Conservation (phyloP, 139 green algal genomes). For the Picochlorum costavermella region DNA sequence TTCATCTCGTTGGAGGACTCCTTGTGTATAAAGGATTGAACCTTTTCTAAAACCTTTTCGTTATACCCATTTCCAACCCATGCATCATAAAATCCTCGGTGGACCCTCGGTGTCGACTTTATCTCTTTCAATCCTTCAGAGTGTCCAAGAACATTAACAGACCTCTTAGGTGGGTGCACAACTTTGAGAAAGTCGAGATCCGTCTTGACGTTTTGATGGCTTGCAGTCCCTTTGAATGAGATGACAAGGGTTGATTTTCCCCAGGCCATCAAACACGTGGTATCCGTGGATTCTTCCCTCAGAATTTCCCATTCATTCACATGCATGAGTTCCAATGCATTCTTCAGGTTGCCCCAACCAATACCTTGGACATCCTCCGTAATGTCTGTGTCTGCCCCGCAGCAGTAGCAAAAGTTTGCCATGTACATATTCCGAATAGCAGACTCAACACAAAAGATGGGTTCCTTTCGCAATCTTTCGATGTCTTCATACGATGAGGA, state of each 20-base stretch:
- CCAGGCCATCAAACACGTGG: slow-evolving; percentile 31
- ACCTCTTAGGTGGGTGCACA: slow-evolving; percentile 7
- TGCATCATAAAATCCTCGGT: slow-evolving; percentile 17
- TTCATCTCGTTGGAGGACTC: neutral
- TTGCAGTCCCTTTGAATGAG: slow-evolving; percentile 29
- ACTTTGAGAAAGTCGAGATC: slow-evolving; percentile 25
- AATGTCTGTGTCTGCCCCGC: neutral
- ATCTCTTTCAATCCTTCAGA: neutral
- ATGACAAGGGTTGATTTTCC: slow-evolving; percentile 19
- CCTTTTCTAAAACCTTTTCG: slow-evolving; percentile 1
- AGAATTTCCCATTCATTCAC: slow-evolving; percentile 21
- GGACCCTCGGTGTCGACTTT: neutral
- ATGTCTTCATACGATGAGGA: neutral
- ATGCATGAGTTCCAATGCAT: slow-evolving; percentile 9
- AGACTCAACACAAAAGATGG: slow-evolving; percentile 62
- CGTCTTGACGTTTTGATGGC: slow-evolving; percentile 31
- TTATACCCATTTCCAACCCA: slow-evolving; percentile 3
- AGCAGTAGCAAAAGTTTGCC: slow-evolving; percentile 33
- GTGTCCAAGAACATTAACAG: neutral
- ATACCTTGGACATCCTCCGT: neutral
- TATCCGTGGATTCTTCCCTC: slow-evolving; percentile 28
- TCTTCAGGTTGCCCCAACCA: slow-evolving; percentile 1
- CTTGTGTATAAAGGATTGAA: neutral
- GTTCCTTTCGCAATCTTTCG: slow-evolving; percentile 12
- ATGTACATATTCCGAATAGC: slow-evolving; percentile 53